Evolutionary conservation across 148 eudicot genomes (phyloP), one percentile per base, ranked within the genome.

Genomic region (Salicornia ramosissima): DNA sequence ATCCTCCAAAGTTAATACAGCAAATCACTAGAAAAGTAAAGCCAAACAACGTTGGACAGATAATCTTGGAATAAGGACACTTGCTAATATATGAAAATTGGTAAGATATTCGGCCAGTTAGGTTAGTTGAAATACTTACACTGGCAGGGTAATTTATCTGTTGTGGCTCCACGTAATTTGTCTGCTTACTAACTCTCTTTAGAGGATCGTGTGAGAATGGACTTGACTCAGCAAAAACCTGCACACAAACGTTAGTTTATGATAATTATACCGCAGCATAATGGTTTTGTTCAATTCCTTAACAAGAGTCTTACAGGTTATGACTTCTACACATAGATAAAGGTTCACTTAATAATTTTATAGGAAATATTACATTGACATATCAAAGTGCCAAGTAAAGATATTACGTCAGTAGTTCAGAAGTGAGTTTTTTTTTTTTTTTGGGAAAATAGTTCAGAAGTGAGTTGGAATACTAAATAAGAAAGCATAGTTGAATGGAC

Each of bases 131-230:
- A n/a, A n/a, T n/a, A n/a, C n/a, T n/a, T n/a, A 86, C 96, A 73
- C 82, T 79, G 28, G 75, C 26, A n/a, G n/a, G n/a, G n/a, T n/a
- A n/a, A n/a, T n/a, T n/a, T 24, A 45, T 21, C 59, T 85, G 71
- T 64, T 78, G 79, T 47, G 68, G 81, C 49, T 71, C 75, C 10
- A 59, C 60, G 51, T 71, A 73, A 63, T 78, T 73, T 26, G 77
- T 68, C 30, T 39, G 64, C 31, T 68, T 61, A 15, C 64, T 12
- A 10, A 33, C 47, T 51, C 50, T 68, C 51, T 29, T 75, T 31
- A 21, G 61, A 59, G 62, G 31, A 68, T 50, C 43, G 26, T 60
- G 62, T 10, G 19, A 33, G 34, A 40, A 42, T 10, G 62, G 61
- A 61, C 61, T 60, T 36, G 63, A 51, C 28, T 69, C 73, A 39